Evolutionary conservation across 768 basidiomycete genomes (phyloP), one percentile per base, ranked within the genome.

Genomic region (Paxillus ammoniavirescens): DNA sequence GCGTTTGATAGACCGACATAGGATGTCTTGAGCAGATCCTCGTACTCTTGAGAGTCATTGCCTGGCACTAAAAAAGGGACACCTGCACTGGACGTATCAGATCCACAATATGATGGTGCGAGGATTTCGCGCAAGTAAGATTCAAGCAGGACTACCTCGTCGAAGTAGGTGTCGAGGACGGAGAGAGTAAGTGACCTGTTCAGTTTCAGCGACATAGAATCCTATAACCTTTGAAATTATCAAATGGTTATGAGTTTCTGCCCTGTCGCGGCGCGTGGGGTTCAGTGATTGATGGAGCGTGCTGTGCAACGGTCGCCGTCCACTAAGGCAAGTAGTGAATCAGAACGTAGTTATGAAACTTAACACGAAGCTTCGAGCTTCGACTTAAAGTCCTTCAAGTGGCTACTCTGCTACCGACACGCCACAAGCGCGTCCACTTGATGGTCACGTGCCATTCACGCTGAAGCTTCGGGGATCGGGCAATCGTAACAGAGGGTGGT

Each of bases 91-190:
- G 60, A 12, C 49, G 47, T 54, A 66, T 60, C 23, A 12, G 49
- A 10, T 28, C 28, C 28, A 31, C 13, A 23, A 42, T 52, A 45
- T 28, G 58, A 23, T 5, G 55, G 35, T 49, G 53, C 47, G 38
- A 82, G 63, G 18, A 79, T 72, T 18, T 70, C 65, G 2, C 50
- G 47, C 45, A 83, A 58, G 59, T 82, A 79, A 28, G 60, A 54
- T 45, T 70, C 64, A 8, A 82, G 63, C 42, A 62, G 63, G 30
- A 72, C 65, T 6, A 81, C 75, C 48, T 66, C 62, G 33, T 69
- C 55, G 58, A 77, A 83, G 54, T 81, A 82, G 49, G 70, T 65
- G 26, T 70, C 59, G 23, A 84, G 70, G 10, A 83, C 61, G 2
- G 68, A 50, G 26, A 66, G 48, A 10, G 71, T 68, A 31, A 71